Percentiles rank a stretch among this genome's conserved stretches.
Evolutionary conservation across 192 early-diverging fungal species (phyloP).

Genomic region (Oehlia diaphana): DNA sequence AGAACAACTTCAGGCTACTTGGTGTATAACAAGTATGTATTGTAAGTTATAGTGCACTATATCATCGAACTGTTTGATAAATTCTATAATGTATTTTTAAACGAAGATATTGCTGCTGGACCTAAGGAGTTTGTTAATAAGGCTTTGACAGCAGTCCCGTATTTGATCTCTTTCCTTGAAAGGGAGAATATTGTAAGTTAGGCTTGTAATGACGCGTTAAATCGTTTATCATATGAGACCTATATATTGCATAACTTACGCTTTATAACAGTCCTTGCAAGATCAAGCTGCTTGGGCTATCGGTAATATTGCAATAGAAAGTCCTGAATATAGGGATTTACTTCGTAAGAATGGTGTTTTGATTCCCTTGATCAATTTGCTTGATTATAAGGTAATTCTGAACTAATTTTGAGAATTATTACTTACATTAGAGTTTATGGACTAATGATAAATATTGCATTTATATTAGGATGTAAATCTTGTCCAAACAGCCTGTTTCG

Average conservation of each 20-base stretch:
- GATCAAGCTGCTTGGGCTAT: conserved; percentile 93
- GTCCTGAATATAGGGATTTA: conserved; percentile 66
- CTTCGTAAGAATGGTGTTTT: conserved; percentile 78
- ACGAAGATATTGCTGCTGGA: conserved; percentile 45
- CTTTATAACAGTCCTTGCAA: conserved; percentile 54
- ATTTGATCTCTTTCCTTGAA: conserved; percentile 48
- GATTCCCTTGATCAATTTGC: conserved; percentile 67
- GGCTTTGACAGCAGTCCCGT: conserved; percentile 46
- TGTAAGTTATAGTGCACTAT: not conserved
- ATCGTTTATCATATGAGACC: not conserved
- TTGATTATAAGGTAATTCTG: conserved; percentile 55
- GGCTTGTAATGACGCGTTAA: not conserved
- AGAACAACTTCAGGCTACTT: conserved; percentile 55
- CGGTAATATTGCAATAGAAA: conserved; percentile 93
- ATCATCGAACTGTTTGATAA: not conserved
- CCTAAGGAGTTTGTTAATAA: conserved; percentile 46
- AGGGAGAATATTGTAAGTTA: conserved; percentile 43
- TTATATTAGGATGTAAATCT: conserved; percentile 42
- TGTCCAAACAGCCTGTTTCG: conserved; percentile 71
- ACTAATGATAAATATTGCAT: not conserved
- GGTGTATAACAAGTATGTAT: conserved; percentile 63
- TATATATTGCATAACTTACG: not conserved
- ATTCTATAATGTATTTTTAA: not conserved
- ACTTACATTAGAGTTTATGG: not conserved
- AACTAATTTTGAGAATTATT: not conserved